phyloP scores from a whole-genome alignment of 345 rosid genomes.

The Diplotaxis tenuifolia region DNA sequence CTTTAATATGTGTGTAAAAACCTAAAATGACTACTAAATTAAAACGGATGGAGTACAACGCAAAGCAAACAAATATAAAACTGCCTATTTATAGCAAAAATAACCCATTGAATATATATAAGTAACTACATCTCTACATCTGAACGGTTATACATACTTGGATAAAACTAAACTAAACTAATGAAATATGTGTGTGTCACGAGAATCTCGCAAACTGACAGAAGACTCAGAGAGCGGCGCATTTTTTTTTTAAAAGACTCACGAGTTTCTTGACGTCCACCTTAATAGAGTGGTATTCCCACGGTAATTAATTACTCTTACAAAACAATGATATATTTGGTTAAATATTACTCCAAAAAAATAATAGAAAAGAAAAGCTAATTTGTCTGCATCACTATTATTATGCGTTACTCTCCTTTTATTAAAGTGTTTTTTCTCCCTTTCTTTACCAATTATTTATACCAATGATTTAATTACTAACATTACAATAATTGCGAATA shows the following conservation, averaged over 20 bases:
- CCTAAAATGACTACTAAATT: too few species aligned
- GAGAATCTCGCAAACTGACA: slow-evolving; percentile 26
- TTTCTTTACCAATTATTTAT: neutral
- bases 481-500: slow-evolving; percentile 24
- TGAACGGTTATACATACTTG: slow-evolving; percentile 1
- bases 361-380: neutral
- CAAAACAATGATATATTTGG: neutral
- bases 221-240: slow-evolving; percentile 18
- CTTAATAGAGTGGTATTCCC: slow-evolving; percentile 19
- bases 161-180: neutral
- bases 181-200: slow-evolving; percentile 12
- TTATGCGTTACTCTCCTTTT: slow-evolving; percentile 29
- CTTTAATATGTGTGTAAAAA: too few species aligned
- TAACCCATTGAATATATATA: neutral
- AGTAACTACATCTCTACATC: neutral
- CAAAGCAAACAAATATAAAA: neutral
- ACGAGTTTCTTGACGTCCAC: slow-evolving; percentile 32
- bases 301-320: neutral
- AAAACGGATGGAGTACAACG: too few species aligned
- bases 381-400: slow-evolving; percentile 28
- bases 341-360: neutral
- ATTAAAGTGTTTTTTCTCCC: neutral
- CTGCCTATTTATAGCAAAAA: neutral
- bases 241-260: slow-evolving; percentile 28
- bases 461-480: slow-evolving; percentile 7